Evolutionary conservation across 768 basidiomycete genomes (phyloP).

Genomic region (Gelatoporia subvermispora): DNA sequence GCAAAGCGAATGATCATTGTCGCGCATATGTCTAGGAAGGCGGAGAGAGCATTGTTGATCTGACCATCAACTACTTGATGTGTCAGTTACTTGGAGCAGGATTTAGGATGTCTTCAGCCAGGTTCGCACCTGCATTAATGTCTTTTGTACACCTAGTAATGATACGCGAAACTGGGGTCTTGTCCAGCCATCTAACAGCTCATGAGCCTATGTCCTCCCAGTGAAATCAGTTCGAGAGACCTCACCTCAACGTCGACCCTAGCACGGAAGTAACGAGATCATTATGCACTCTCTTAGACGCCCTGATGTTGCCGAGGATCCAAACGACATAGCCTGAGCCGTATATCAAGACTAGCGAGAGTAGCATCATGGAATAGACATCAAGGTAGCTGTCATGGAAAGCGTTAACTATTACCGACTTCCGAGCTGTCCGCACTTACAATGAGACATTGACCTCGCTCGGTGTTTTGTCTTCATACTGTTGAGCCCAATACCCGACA

Average conservation of each 20-base stretch:
- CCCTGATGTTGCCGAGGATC: conserved; percentile 25
- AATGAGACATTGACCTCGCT: conserved; percentile 26
- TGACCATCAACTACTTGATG: conserved; percentile 29
- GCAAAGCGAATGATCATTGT: conserved; percentile 31
- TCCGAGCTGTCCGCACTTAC: conserved; percentile 14
- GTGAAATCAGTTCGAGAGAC: not conserved
- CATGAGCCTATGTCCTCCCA: too few species aligned
- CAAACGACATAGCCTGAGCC: conserved; percentile 18
- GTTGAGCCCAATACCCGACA: conserved; percentile 31
- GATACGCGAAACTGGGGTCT: conserved; percentile 47
- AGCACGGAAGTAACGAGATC: conserved; percentile 25
- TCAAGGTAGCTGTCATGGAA: conserved; percentile 22
- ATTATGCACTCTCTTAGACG: conserved; percentile 28
- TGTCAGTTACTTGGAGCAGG: too few species aligned
- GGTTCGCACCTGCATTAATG: conserved; percentile 11
- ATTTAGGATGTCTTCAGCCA: too few species aligned
- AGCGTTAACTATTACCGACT: not conserved
- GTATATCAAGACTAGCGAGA: conserved; percentile 14
- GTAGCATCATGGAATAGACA: conserved; percentile 19
- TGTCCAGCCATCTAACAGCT: conserved; percentile 37
- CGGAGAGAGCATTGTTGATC: conserved; percentile 17
- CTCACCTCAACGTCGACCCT: conserved; percentile 26
- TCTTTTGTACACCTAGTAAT: conserved; percentile 16
- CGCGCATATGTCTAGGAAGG: conserved; percentile 23
- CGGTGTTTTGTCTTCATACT: conserved; percentile 25